Percentiles rank a stretch among this genome's conserved stretches.
phyloP scores from a whole-genome alignment of 768 basidiomycete species.

The Hemileccinum impolitum region DNA sequence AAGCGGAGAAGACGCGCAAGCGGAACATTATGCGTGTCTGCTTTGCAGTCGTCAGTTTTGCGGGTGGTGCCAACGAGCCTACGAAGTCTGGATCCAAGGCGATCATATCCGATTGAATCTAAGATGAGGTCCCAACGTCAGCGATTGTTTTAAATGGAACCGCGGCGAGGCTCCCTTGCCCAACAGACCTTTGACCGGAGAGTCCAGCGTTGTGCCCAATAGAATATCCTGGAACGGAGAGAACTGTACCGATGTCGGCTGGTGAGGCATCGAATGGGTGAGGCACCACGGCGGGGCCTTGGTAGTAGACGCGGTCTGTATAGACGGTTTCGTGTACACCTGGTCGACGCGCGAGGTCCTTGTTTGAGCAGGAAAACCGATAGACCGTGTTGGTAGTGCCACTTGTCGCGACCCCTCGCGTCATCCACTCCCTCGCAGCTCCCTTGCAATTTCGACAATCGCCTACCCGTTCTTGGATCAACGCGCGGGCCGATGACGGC shows the following conservation, averaged over 20 bases:
- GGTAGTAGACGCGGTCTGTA: constrained; percentile 50
- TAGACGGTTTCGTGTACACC: constrained; percentile 71
- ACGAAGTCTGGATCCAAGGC: constrained; percentile 74
- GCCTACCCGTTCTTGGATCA: constrained; percentile 80
- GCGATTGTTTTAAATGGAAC: no score
- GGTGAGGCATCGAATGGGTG: constrained; percentile 79
- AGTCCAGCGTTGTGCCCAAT: constrained; percentile 78
- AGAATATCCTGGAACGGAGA: constrained; percentile 87
- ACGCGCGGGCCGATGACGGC: constrained; percentile 71
- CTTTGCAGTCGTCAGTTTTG: constrained; percentile 51
- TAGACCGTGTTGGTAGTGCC: no score
- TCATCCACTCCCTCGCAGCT: constrained; percentile 70
- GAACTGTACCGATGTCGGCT: constrained; percentile 76
- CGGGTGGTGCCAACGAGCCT: constrained; percentile 61
- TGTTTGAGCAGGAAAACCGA: no score
- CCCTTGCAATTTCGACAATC: constrained; percentile 96
- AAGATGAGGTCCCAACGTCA: not conserved
- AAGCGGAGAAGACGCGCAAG: constrained; percentile 72
- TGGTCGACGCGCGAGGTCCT: no score
- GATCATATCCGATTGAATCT: constrained; percentile 92
- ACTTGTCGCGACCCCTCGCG: no score
- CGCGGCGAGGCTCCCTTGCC: constrained; percentile 74
- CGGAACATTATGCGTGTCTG: constrained; percentile 48
- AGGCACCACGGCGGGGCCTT: constrained; percentile 79
- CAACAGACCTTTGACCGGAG: constrained; percentile 77